Evolutionary conservation across 2,329 filamentous ascomycete species (phyloP), one percentile per base, ranked within the genome.

Genomic region (Curvularia lunata): DNA sequence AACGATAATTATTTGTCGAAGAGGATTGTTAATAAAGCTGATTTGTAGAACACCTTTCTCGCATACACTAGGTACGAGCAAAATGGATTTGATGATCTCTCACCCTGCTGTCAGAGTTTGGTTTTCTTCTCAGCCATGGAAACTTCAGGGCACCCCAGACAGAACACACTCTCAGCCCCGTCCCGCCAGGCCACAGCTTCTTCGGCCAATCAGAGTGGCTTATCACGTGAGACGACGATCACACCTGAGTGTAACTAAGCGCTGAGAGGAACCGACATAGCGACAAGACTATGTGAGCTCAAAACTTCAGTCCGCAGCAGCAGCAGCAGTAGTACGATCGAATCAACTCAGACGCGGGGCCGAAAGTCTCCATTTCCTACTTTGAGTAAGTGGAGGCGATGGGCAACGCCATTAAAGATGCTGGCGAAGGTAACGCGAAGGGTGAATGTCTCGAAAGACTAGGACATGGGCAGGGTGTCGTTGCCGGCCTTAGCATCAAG

Each of bases 271-370:
- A 38, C 34, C 32, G 27, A 43, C 18, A 48, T 49, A 12, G 43
- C 45, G 27, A 48, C 30, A 28, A 49, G 40, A 21, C 25, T 25
- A 32, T 30, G 28, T 6, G n/a, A 48, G 38, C 5, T 40, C 23
- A 25, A 45, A 45, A 54, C n/a, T 34, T 57, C 55, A 43, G 28
- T 57, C 50, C 51, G 51, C 51, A 50, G 51, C 51, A 58, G 27
- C 19, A 58, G 27, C 19, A 45, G 48, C 46, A 32, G 45, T 19
- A 46, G 32, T 19, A 48, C 38, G 49, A 19, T 37, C 49, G 16
- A 54, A 48, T 48, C 9, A 18, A 54, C 48, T 40, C 34, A 46
- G 28, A 28, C 32, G 16, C 25, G 27, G 8, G 27, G 51, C 25
- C 25, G 23, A 12, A 27, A 21, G n/a, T 23, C 19, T n/a, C 19